Evolutionary conservation across 805 yeast genomes (phyloP).

Genomic region (Ogataea populi-albae): DNA sequence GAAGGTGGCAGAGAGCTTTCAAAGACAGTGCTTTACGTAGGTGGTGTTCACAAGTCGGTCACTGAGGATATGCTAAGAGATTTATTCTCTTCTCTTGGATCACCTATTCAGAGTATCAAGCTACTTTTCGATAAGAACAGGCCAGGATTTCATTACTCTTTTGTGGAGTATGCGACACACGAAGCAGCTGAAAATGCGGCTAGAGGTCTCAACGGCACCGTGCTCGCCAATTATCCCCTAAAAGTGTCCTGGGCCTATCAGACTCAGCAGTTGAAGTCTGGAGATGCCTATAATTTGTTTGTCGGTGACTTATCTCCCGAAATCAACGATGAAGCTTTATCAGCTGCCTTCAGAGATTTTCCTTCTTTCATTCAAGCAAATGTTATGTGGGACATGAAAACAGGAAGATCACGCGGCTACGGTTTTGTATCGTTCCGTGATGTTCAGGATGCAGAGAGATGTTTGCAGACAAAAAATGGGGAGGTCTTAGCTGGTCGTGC

Average conservation of each 20-base stretch:
- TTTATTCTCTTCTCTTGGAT: conserved; percentile 52
- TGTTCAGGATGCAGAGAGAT: conserved; percentile 68
- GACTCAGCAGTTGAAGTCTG: conserved; percentile 61
- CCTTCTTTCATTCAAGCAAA: conserved; percentile 74
- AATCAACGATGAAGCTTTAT: conserved; percentile 72
- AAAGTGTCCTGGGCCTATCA: conserved; percentile 82
- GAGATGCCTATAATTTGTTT: conserved; percentile 64
- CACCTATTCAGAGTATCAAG: conserved; percentile 62
- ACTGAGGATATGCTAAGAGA: conserved; percentile 62
- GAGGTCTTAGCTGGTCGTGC: conserved; percentile 68
- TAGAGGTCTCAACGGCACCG: conserved; percentile 53
- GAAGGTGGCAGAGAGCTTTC: conserved; percentile 83
- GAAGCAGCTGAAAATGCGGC: conserved; percentile 62
- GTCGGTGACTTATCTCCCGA: conserved; percentile 85
- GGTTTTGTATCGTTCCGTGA: conserved; percentile 80
- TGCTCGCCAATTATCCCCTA: conserved; percentile 53
- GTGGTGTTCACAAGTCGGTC: conserved; percentile 63
- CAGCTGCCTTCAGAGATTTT: conserved; percentile 53
- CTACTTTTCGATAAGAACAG: conserved; percentile 73
- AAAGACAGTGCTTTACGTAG: conserved; percentile 71
- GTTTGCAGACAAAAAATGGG: conserved; percentile 74
- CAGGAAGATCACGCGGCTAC: conserved; percentile 87
- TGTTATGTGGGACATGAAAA: conserved; percentile 97
- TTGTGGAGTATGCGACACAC: conserved; percentile 66
- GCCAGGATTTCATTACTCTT: conserved; percentile 76